These are phyloP conservation scores for Torulaspora delbrueckii DNA, from an alignment of 805 yeast genomes.

Conservation along the genomic window DNA sequence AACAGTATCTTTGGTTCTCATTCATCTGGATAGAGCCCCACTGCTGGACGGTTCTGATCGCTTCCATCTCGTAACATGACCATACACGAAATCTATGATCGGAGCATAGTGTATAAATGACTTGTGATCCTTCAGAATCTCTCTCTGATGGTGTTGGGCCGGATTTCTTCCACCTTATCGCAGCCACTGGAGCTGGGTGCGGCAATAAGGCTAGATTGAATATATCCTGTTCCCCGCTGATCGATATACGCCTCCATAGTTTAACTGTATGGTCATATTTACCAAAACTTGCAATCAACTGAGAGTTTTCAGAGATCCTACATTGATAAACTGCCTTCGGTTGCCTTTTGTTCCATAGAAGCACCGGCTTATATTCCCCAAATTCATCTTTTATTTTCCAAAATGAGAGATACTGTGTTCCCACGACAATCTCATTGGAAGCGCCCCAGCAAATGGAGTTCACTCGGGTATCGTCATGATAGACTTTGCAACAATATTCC, in stretches of 20 bases:
- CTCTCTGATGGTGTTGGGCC: conserved; percentile 33
- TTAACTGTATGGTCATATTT: conserved; percentile 63
- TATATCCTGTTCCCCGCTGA: conserved; percentile 55
- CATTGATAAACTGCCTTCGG: conserved; percentile 57
- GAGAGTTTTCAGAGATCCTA: conserved; percentile 61
- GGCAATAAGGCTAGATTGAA: conserved; percentile 66
- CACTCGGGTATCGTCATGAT: conserved; percentile 35
- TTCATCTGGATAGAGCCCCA: conserved; percentile 48
- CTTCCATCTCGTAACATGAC: conserved; percentile 58
- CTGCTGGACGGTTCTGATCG: conserved; percentile 45
- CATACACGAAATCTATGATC: conserved; percentile 62
- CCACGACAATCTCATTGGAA: conserved; percentile 53
- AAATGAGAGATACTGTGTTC: conserved; percentile 51
- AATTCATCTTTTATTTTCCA: conserved; percentile 47
- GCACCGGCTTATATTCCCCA: conserved; percentile 36
- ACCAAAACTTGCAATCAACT: conserved; percentile 60
- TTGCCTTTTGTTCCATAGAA: conserved; percentile 43
- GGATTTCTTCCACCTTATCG: conserved; percentile 54
- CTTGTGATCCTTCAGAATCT: conserved; percentile 30
- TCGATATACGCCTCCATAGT: conserved; percentile 71
- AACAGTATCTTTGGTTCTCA: conserved; percentile 31
- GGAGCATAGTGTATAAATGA: conserved; percentile 59
- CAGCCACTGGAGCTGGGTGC: conserved; percentile 57
- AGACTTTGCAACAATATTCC: conserved; percentile 36
- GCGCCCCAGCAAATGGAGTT: conserved; percentile 53